phyloP scores from a whole-genome alignment of 768 basidiomycete genomes.

The Tricholoma flavovirens region DNA sequence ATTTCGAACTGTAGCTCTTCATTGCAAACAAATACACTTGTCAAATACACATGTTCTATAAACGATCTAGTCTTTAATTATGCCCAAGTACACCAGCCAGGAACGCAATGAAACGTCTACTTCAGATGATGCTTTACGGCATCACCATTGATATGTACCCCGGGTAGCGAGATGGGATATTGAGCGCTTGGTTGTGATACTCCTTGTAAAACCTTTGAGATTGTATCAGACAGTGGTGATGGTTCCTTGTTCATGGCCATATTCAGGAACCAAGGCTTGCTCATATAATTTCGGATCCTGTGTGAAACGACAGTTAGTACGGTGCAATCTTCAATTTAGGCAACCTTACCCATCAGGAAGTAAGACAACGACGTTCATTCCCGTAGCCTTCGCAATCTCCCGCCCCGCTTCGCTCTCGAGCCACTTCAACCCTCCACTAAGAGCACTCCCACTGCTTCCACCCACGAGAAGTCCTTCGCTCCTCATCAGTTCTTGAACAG shows the following conservation, averaged over 20 bases:
- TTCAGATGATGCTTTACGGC: neutral
- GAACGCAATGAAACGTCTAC: neutral
- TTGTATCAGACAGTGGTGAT: slow-evolving; percentile 45
- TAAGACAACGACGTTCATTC: slow-evolving; percentile 83
- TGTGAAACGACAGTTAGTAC: neutral
- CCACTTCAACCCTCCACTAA: slow-evolving; percentile 75
- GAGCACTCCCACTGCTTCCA: slow-evolving; percentile 85
- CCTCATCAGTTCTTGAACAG: slow-evolving; percentile 71
- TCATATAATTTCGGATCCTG: slow-evolving; percentile 92
- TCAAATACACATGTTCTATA: neutral
- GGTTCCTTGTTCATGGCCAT: slow-evolving; percentile 53
- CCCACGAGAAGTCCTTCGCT: slow-evolving; percentile 88
- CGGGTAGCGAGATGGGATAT: neutral
- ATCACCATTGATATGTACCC: neutral
- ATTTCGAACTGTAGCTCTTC: neutral
- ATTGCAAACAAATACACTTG: no score
- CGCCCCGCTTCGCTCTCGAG: slow-evolving; percentile 66
- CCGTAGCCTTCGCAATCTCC: slow-evolving; percentile 55
- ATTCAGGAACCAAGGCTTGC: slow-evolving; percentile 85
- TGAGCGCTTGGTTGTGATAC: neutral
- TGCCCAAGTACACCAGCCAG: neutral
- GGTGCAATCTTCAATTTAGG: slow-evolving; percentile 1
- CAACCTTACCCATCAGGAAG: slow-evolving; percentile 80
- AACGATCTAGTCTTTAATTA: neutral
- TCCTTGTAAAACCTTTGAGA: slow-evolving; percentile 29